Conservation (phyloP, 306 rosid species). For the Spatholobus suberectus region DNA sequence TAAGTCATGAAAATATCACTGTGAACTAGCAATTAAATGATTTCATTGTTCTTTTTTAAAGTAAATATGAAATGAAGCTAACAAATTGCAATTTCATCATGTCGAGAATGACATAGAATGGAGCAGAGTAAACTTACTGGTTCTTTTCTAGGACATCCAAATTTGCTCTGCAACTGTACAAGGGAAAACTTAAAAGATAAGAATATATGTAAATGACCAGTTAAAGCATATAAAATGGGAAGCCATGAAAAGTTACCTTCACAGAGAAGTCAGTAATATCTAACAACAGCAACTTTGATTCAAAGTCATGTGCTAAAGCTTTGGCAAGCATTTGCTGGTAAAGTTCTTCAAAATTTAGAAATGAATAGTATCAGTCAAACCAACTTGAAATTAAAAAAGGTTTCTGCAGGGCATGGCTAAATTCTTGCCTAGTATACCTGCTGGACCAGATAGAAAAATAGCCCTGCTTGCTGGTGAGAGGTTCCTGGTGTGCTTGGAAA, state of each 20-base stretch:
- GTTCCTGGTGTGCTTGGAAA: conserved; percentile 83
- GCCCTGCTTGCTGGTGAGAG: conserved; percentile 90
- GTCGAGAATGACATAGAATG: conserved; percentile 18
- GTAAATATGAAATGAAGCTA: background rate
- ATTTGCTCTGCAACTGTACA: conserved; percentile 85
- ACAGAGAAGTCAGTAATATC: conserved; percentile 77
- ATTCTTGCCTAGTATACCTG: conserved; percentile 56
- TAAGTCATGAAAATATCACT: conserved; percentile 35
- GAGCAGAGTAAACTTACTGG: conserved; percentile 56
- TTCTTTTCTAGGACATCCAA: conserved; percentile 72
- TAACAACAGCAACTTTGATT: conserved; percentile 79
- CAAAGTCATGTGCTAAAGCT: conserved; percentile 83
- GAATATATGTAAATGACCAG: conserved; percentile 24
- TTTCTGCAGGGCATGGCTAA: background rate
- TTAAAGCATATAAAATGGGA: conserved; percentile 27
- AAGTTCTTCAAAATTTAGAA: conserved; percentile 57
- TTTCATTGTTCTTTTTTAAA: background rate
- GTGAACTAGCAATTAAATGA: conserved; percentile 12
- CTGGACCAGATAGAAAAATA: conserved; percentile 90
- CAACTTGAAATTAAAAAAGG: background rate
- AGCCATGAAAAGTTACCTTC: conserved; percentile 59
- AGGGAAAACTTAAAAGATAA: conserved; percentile 39
- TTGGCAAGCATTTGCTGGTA: conserved; percentile 88
- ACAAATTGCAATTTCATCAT: conserved; percentile 9
- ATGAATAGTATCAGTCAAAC: conserved; percentile 21